These are phyloP conservation scores for Cryptococcus wingfieldii DNA, from an alignment of 1,284 basidiomycete species.

Conservation along the genomic window DNA sequence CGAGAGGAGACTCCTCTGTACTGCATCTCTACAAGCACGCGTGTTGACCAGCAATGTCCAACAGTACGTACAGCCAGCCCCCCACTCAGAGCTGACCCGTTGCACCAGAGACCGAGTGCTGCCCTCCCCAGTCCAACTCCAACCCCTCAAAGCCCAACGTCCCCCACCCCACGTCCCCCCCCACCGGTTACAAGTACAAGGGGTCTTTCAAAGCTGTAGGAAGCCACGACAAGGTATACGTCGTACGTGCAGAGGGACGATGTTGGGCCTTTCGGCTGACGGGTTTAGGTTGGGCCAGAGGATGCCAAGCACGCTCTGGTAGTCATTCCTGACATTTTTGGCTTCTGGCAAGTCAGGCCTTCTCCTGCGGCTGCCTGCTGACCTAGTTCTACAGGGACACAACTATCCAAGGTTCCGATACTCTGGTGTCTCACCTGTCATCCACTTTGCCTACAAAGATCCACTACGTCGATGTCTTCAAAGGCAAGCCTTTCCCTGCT, in stretches of 20 bases:
- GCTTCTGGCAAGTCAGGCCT: conserved; percentile 34
- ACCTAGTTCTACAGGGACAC: conserved; percentile 31
- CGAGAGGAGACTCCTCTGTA: too few species aligned
- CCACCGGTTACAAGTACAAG: conserved; percentile 22
- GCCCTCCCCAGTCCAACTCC: conserved; percentile 30
- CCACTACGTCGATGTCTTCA: conserved; percentile 40
- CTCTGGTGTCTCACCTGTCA: conserved; percentile 29
- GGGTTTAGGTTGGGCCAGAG: conserved; percentile 29
- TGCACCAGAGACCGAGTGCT: conserved; percentile 21
- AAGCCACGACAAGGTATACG: conserved; percentile 37
- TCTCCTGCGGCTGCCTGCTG: conserved; percentile 1
- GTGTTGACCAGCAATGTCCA: background rate
- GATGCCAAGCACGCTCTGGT: conserved; percentile 36
- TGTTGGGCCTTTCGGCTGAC: background rate
- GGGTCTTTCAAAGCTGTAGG: conserved; percentile 25
- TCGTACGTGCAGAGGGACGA: conserved; percentile 20
- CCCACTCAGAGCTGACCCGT: background rate
- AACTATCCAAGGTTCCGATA: conserved; percentile 35
- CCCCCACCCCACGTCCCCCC: conserved; percentile 27
- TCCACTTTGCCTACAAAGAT: conserved; percentile 29
- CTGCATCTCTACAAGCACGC: background rate
- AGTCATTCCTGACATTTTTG: conserved; percentile 39
- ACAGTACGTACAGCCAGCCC: background rate
- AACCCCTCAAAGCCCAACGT: conserved; percentile 28
- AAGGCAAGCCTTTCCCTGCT: conserved; percentile 38